Evolutionary conservation across 2,329 filamentous ascomycete genomes (phyloP).

Genomic region (Cladosporium oxysporum): DNA sequence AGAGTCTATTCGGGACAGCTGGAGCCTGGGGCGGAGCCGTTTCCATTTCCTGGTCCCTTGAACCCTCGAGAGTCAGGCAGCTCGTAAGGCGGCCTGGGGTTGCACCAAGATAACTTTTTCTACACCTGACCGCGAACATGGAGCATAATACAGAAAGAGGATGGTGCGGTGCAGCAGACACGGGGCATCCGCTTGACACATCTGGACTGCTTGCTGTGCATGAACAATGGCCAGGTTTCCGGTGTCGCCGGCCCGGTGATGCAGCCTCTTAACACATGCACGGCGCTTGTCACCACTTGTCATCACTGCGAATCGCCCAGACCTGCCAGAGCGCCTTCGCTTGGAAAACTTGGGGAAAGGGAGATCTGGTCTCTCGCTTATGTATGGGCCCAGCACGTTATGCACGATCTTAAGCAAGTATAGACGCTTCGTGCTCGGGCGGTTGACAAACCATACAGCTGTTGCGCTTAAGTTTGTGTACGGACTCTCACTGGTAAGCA

Average conservation of each 20-base stretch:
- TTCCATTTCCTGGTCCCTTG: not conserved
- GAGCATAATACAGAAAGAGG: not conserved
- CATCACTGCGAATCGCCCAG: not conserved
- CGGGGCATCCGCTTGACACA: not conserved
- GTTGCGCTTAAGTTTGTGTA: not conserved
- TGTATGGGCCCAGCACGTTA: not conserved
- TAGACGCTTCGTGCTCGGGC: not conserved
- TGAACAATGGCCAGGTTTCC: not conserved
- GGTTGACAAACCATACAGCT: not conserved
- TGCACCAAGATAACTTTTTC: not conserved
- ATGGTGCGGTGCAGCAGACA: not conserved
- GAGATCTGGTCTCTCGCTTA: not conserved
- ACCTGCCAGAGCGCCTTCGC: not conserved
- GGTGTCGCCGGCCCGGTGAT: conserved; percentile 2
- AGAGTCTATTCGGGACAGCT: not conserved
- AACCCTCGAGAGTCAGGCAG: not conserved
- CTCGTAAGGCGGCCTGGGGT: not conserved
- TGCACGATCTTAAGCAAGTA: conserved; percentile 1
- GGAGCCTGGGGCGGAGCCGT: not conserved
- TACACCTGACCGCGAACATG: not conserved
- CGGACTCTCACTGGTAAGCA: not conserved
- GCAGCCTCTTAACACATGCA: not conserved
- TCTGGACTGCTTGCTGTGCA: not conserved
- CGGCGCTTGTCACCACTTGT: not conserved
- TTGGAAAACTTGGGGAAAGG: not conserved